Percentiles rank a stretch among this genome's conserved stretches.
Evolutionary conservation across 768 basidiomycete genomes (phyloP).

Genomic region (Galerina sulciceps): DNA sequence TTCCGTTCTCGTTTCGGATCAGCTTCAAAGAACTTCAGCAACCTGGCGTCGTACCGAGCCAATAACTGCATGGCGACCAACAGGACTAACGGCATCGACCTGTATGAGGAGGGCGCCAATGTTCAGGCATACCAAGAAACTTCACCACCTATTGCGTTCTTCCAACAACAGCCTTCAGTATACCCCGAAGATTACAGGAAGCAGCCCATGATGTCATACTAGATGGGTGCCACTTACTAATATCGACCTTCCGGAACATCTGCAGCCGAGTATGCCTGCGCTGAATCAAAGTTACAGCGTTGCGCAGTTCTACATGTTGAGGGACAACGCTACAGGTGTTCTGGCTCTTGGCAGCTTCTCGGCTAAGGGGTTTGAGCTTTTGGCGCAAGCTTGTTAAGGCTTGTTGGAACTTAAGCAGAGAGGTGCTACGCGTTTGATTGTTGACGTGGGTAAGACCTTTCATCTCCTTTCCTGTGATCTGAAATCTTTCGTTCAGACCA

Average conservation of each 20-base stretch:
- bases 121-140: constrained; percentile 11
- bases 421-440: constrained; percentile 57
- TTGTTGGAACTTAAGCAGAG: constrained; percentile 46
- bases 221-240: constrained; percentile 50
- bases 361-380: constrained; percentile 46
- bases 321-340: constrained; percentile 57
- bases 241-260: constrained; percentile 42
- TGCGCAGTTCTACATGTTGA: constrained; percentile 59
- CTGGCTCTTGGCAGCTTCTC: constrained; percentile 64
- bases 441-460: constrained; percentile 53
- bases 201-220: constrained; percentile 51
- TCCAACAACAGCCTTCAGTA: constrained; percentile 44
- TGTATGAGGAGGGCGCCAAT: constrained; percentile 29
- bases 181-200: constrained; percentile 32
- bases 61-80: constrained; percentile 55
- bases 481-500: constrained; percentile 33
- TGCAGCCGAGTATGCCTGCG: constrained; percentile 41
- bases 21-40: constrained; percentile 48
- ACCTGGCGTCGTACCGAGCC: constrained; percentile 49
- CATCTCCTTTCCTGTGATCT: background rate
- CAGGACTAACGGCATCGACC: constrained; percentile 52
- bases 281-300: constrained; percentile 51
- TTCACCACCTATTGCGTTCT: constrained; percentile 32
- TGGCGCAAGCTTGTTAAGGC: constrained; percentile 48
- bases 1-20: constrained; percentile 60